Evolutionary conservation across 345 rosid species (phyloP).

Genomic region (Bruguiera sexangula): DNA sequence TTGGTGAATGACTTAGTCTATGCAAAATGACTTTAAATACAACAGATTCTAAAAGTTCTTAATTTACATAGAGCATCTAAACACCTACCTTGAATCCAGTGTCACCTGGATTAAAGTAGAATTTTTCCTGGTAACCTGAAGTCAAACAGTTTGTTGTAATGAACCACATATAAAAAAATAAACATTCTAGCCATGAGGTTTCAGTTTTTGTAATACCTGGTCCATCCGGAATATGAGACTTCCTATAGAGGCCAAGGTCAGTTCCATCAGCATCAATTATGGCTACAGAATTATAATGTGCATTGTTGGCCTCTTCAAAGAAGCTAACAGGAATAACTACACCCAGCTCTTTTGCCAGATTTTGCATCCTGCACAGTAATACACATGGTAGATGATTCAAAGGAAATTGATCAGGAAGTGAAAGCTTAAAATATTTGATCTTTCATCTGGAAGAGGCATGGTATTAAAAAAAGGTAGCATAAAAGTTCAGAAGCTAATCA

Average conservation of each 20-base stretch:
- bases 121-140: conserved; percentile 92
- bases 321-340: conserved; percentile 93
- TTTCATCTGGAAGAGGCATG: not conserved
- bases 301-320: conserved; percentile 94
- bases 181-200: conserved; percentile 12
- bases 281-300: conserved; percentile 87
- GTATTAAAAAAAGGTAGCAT: not conserved
- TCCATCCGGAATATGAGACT: conserved; percentile 98
- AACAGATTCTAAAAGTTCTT: not conserved
- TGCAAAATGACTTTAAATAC: conserved; percentile 7
- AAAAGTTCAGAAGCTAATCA: not conserved
- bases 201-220: conserved; percentile 54
- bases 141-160: conserved; percentile 8
- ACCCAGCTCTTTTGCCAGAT: conserved; percentile 76
- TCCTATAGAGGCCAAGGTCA: conserved; percentile 89
- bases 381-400: conserved; percentile 6
- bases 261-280: conserved; percentile 90
- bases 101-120: conserved; percentile 96
- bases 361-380: conserved; percentile 61
- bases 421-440: not conserved
- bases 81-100: conserved; percentile 86
- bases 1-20: conserved; percentile 11
- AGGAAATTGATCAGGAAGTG: conserved; percentile 5
- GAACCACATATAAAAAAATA: conserved; percentile 9
- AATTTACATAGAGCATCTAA: not conserved